Evolutionary conservation across 192 early-diverging fungal genomes (phyloP).

Genomic region (Piromyces sp.): DNA sequence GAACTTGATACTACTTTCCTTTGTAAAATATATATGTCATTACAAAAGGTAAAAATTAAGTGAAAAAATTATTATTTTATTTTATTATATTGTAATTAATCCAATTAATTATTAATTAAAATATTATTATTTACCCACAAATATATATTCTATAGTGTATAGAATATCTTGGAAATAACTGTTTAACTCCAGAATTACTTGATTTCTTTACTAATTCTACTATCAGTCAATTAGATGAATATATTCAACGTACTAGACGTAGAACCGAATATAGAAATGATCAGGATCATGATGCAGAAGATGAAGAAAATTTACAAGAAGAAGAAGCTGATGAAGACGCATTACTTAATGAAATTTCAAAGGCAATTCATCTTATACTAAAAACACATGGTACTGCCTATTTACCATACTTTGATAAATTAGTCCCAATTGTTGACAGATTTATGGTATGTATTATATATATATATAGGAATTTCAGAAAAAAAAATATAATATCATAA

Average conservation of each 20-base stretch:
- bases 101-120: too few species aligned
- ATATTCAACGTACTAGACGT: constrained; percentile 52
- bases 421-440: constrained; percentile 51
- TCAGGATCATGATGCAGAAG: constrained; percentile 77
- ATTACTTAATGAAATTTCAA: constrained; percentile 64
- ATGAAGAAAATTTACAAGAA: constrained; percentile 70
- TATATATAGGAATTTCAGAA: too few species aligned
- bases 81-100: too few species aligned
- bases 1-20: constrained; percentile 73
- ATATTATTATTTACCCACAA: too few species aligned
- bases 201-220: constrained; percentile 52
- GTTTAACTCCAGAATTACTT: constrained; percentile 43
- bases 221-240: constrained; percentile 54
- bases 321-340: constrained; percentile 68
- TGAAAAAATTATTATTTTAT: background rate
- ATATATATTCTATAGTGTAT: too few species aligned
- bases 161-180: constrained; percentile 42
- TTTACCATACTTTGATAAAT: constrained; percentile 60
- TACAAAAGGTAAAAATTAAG: constrained; percentile 15
- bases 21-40: constrained; percentile 56
- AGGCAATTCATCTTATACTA: constrained; percentile 63
- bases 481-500: too few species aligned
- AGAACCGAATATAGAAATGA: constrained; percentile 53
- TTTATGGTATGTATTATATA: constrained; percentile 16
- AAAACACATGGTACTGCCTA: constrained; percentile 52